Evolutionary conservation across 495 filamentous ascomycete genomes (phyloP).

Genomic region (Cercophora newfieldiana): DNA sequence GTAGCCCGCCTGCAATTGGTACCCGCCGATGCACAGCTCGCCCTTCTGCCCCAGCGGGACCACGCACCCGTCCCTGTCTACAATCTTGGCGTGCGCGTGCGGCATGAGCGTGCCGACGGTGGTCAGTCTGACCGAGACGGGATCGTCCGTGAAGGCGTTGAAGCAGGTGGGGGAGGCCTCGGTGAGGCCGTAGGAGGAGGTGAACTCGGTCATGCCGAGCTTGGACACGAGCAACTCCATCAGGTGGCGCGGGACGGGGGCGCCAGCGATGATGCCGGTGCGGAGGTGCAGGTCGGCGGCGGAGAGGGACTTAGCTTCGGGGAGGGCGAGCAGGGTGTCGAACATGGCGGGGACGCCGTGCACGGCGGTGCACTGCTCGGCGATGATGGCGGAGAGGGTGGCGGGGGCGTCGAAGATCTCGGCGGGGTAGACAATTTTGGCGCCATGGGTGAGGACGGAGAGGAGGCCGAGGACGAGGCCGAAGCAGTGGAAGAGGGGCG

Average conservation of each 20-base stretch:
- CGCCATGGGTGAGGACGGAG: constrained; percentile 64
- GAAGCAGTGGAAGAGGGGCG: constrained; percentile 74
- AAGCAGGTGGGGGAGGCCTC: constrained; percentile 71
- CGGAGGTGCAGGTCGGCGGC: constrained; percentile 52
- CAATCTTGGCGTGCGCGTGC: constrained; percentile 67
- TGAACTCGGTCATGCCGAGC: constrained; percentile 68
- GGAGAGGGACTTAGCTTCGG: constrained; percentile 49
- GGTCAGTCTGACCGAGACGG: constrained; percentile 56
- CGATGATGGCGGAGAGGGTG: constrained; percentile 57
- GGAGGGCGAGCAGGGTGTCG: constrained; percentile 59
- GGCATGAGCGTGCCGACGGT: constrained; percentile 70
- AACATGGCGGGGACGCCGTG: constrained; percentile 78
- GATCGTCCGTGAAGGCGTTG: constrained; percentile 67
- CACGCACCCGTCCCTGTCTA: constrained; percentile 58
- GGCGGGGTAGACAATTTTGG: constrained; percentile 65
- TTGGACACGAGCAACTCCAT: constrained; percentile 62
- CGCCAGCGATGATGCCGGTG: constrained; percentile 69
- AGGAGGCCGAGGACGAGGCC: constrained; percentile 70
- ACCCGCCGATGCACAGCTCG: constrained; percentile 69
- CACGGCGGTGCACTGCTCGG: constrained; percentile 66
- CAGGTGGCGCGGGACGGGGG: constrained; percentile 62
- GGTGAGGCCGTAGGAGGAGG: constrained; percentile 70
- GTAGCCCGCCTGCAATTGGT: constrained; percentile 67
- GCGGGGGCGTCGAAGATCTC: constrained; percentile 63
- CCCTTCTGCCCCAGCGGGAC: constrained; percentile 61